Conservation (phyloP, 257 asterid genomes). For the Gentiana macrophylla region DNA sequence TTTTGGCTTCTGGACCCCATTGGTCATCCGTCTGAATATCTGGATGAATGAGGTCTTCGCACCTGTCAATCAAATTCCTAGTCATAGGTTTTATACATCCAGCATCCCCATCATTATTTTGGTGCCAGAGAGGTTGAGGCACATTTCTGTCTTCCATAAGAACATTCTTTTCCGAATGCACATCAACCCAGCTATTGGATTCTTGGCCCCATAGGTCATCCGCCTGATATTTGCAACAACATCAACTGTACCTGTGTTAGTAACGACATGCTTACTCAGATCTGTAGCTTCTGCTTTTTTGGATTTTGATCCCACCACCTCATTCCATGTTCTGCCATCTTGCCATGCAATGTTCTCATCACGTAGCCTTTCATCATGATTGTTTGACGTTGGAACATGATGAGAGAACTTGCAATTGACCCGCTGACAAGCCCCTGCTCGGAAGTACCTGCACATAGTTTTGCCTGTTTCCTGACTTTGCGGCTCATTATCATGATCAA, state of each 20-base stretch:
- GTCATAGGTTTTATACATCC: constrained; percentile 22
- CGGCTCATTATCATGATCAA: constrained; percentile 28
- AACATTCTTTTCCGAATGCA: constrained; percentile 18
- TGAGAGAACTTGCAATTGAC: constrained; percentile 63
- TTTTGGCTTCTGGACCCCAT: constrained; percentile 20
- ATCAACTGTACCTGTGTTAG: constrained; percentile 14
- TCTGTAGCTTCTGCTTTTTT: constrained; percentile 21
- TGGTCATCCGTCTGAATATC: constrained; percentile 14
- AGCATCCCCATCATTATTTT: constrained; percentile 18
- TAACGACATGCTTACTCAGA: constrained; percentile 27
- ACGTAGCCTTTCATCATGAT: constrained; percentile 27
- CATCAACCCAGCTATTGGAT: constrained; percentile 21
- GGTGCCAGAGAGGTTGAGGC: constrained; percentile 18
- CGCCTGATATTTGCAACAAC: constrained; percentile 18
- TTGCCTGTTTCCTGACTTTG: constrained; percentile 26
- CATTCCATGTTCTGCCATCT: constrained; percentile 42
- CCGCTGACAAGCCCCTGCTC: constrained; percentile 56
- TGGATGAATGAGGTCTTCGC: constrained; percentile 10
- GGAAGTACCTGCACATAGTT: constrained; percentile 54
- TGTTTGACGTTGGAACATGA: constrained; percentile 25
- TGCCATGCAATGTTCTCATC: constrained; percentile 30
- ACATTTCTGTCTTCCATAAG: constrained; percentile 18
- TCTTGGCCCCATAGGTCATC: constrained; percentile 24
- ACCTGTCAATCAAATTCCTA: constrained; percentile 14
- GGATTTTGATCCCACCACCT: constrained; percentile 12